phyloP scores from a whole-genome alignment of 2,329 filamentous ascomycete species.

The Aspergillus nomiae region DNA sequence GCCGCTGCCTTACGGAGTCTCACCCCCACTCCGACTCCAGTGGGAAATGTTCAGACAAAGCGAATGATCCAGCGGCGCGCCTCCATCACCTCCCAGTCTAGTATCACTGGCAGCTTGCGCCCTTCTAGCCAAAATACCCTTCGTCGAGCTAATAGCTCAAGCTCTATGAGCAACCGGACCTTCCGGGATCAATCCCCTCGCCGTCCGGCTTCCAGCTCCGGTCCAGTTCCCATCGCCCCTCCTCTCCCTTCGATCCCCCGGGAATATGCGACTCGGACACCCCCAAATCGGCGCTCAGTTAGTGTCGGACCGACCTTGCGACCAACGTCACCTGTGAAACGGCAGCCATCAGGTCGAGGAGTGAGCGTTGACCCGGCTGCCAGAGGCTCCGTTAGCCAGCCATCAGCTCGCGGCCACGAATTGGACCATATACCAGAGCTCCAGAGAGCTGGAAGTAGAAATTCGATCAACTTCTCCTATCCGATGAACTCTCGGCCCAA shows the following conservation, averaged over 20 bases:
- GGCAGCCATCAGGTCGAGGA: constrained; percentile 38
- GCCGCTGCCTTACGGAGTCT: constrained; percentile 80
- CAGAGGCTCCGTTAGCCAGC: constrained; percentile 18
- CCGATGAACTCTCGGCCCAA: constrained; percentile 44
- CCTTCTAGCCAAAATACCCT: constrained; percentile 50
- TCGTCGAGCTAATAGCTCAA: constrained; percentile 67
- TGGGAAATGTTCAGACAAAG: constrained; percentile 84
- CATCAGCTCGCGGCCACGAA: constrained; percentile 16
- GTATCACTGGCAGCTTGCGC: constrained; percentile 46
- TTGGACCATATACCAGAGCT: constrained; percentile 36
- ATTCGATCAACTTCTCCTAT: constrained; percentile 53
- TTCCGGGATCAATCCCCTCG: constrained; percentile 75
- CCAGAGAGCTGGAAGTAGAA: constrained; percentile 43
- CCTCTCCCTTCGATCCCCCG: constrained; percentile 75
- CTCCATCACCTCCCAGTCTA: constrained; percentile 69
- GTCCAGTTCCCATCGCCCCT: constrained; percentile 57
- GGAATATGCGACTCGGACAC: constrained; percentile 38
- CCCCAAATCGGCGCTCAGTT: constrained; percentile 45
- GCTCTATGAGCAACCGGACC: constrained; percentile 86
- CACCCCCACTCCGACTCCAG: constrained; percentile 74
- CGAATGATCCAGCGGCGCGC: constrained; percentile 73
- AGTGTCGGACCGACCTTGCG: constrained; percentile 56
- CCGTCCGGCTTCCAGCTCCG: constrained; percentile 47
- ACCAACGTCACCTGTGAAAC: constrained; percentile 47
- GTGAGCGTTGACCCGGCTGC: constrained; percentile 41